phyloP scores from a whole-genome alignment of 148 eudicot genomes.

The Silene latifolia region DNA sequence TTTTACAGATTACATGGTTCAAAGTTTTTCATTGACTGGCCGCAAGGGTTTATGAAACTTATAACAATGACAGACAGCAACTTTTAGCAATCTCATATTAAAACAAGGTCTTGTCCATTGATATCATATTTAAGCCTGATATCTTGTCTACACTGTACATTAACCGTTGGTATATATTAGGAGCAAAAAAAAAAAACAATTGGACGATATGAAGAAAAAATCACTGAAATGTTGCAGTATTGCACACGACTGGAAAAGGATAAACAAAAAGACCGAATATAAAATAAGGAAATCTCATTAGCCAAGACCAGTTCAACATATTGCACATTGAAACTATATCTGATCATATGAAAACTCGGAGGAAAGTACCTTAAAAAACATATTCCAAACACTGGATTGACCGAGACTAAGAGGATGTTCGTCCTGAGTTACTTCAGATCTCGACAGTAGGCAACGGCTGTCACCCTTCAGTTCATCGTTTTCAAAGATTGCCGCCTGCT shows the following conservation, averaged over 20 bases:
- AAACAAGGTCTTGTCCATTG: background rate
- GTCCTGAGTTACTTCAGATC: conserved; percentile 70
- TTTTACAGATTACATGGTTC: background rate
- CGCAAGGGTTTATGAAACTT: background rate
- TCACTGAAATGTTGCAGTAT: too few relatives aligned
- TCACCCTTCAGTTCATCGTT: conserved; percentile 39
- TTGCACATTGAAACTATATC: background rate
- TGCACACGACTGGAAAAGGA: background rate
- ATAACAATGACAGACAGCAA: background rate
- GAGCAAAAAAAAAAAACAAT: too few relatives aligned
- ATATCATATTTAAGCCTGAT: background rate
- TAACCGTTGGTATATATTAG: too few relatives aligned
- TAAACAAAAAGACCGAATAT: background rate
- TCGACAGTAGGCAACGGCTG: conserved; percentile 57
- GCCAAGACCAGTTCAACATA: background rate
- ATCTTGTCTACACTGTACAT: background rate
- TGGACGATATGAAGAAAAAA: background rate
- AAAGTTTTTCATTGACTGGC: background rate
- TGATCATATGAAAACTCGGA: background rate
- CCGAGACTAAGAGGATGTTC: conserved; percentile 99
- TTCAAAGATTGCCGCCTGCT: conserved; percentile 44
- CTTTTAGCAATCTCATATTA: background rate
- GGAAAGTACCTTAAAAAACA: conserved; percentile 79
- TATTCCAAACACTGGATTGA: conserved; percentile 87
- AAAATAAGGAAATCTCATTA: background rate